Base-by-base conservation (phyloP, 495 filamentous ascomycete genomes). In the Podospora conica region DNA sequence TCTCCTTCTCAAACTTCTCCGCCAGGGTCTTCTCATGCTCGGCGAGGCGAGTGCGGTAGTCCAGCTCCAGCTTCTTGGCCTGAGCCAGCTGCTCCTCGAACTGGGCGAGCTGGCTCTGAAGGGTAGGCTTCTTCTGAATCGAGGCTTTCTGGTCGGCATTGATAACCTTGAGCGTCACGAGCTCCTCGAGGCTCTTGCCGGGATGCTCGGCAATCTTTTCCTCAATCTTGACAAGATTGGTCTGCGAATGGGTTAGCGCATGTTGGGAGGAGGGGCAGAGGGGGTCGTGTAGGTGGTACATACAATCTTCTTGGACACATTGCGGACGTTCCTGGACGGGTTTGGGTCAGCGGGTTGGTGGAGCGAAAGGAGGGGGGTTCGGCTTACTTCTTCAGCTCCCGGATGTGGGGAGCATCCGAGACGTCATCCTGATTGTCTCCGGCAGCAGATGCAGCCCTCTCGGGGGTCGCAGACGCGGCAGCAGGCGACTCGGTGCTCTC, bases 71-170 rank as follows among this genome's bases (percentile, higher is more conserved):
- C 75, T 93, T 89, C 79, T 90, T 92, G 82, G 91, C 92, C 72
- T 90, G 87, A 15, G 85, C 79, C 55, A 97, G 82, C 77, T 97
- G 91, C 69, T 96, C 92, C 74, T 95, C 90, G 28, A 91, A 78
- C 77, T 95, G 89, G 25, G 83, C 76, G 58, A 93, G 80, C 68
- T 89, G 84, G 27, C 86, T 84, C 72, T 92, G 90, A 15, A 97
- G 86, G 18, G 83, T 76, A n/a, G 95, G 94, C 74, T 96, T 98
- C 85, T 96, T 96, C 67, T 89, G 78, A 24, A 87, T 86, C 78
- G 97, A 90, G 9, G 90, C 87, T 76, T 92, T 96, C 77, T 98
- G 93, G 77, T 99, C 96, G 70, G 78, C 69, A 74, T 98, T 99
- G 83, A 99, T 93, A 75, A 94, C 90, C 79, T 90, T 91, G 61